A percentile compares a stretch with the other conserved stretches of the same genome.
phyloP scores from a whole-genome alignment of 345 rosid species.

The Aquilaria malaccensis region DNA sequence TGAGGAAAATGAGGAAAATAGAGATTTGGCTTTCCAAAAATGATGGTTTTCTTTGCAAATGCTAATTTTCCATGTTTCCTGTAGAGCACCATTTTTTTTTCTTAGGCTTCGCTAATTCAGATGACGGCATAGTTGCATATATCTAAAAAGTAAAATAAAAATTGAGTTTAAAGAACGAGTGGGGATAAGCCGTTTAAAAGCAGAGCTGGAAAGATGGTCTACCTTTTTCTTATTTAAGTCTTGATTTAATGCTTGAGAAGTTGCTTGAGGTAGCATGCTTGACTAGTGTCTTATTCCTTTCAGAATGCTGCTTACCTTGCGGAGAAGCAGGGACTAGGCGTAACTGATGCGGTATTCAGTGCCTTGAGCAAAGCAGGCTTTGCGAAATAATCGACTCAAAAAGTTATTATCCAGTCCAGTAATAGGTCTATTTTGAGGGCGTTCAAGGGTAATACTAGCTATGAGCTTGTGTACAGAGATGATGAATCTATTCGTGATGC shows the following conservation, averaged over 20 bases:
- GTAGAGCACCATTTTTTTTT: too few relatives aligned
- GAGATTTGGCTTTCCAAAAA: too few relatives aligned
- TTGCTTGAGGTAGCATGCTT: neutral
- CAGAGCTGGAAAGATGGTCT: neutral
- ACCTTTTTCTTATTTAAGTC: neutral
- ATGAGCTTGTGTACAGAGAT: constrained; percentile 57
- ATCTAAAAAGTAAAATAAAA: too few relatives aligned
- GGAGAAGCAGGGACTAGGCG: constrained; percentile 38
- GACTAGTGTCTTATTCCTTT: constrained; percentile 15
- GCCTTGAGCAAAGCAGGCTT: constrained; percentile 61
- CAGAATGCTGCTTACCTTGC: constrained; percentile 80
- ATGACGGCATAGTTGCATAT: too few relatives aligned
- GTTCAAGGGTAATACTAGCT: constrained; percentile 39
- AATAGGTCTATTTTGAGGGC: constrained; percentile 63
- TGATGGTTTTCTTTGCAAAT: too few relatives aligned
- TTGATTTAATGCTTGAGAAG: neutral
- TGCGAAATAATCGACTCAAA: constrained; percentile 30
- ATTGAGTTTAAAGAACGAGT: too few relatives aligned
- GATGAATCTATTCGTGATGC: constrained; percentile 61
- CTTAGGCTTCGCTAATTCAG: too few relatives aligned
- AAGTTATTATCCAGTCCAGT: constrained; percentile 80
- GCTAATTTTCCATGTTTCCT: too few relatives aligned
- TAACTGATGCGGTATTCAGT: constrained; percentile 47
- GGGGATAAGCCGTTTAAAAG: too few relatives aligned
- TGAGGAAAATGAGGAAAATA: too few relatives aligned